Evolutionary conservation across 2,329 filamentous ascomycete genomes (phyloP).

Genomic region (Dothideomycetidae sp.): DNA sequence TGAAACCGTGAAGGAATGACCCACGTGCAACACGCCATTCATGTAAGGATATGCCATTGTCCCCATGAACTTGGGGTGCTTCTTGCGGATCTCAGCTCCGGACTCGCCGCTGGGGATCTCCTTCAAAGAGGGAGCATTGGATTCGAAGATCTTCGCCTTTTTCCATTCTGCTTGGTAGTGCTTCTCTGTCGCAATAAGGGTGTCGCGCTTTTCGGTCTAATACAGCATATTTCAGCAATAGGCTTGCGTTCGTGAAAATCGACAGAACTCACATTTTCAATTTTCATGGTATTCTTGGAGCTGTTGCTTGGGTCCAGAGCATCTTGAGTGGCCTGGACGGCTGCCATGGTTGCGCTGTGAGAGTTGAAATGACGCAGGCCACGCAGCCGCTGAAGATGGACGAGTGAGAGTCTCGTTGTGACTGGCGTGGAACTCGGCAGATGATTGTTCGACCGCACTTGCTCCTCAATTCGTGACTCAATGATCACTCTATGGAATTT

Average conservation of each 20-base stretch:
- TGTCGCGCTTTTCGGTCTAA: slow-evolving; percentile 75
- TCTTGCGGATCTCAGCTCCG: slow-evolving; percentile 59
- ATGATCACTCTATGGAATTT: slow-evolving; percentile 2
- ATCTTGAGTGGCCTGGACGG: slow-evolving; percentile 37
- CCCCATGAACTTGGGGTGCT: slow-evolving; percentile 84
- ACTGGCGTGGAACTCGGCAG: slow-evolving; percentile 2
- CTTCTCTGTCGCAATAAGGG: slow-evolving; percentile 70
- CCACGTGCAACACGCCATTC: slow-evolving; percentile 73
- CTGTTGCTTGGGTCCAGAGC: slow-evolving; percentile 40
- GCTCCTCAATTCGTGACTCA: neutral
- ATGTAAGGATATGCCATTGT: slow-evolving; percentile 67
- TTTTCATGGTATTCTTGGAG: slow-evolving; percentile 48
- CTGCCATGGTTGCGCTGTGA: slow-evolving; percentile 27
- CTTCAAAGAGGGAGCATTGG: slow-evolving; percentile 63
- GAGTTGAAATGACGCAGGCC: slow-evolving; percentile 17
- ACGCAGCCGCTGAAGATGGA: slow-evolving; percentile 18
- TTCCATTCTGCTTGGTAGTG: slow-evolving; percentile 84
- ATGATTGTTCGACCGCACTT: slow-evolving; percentile 1
- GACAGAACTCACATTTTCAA: slow-evolving; percentile 41
- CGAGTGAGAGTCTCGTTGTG: slow-evolving; percentile 9
- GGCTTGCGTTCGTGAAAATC: slow-evolving; percentile 22
- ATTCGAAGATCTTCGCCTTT: slow-evolving; percentile 63
- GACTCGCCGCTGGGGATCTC: slow-evolving; percentile 64
- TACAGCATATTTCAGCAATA: slow-evolving; percentile 14
- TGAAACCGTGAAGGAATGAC: slow-evolving; percentile 79